These are phyloP conservation scores for Ilex aquifolium DNA, from an alignment of 257 asterid species.

Conservation along the genomic window DNA sequence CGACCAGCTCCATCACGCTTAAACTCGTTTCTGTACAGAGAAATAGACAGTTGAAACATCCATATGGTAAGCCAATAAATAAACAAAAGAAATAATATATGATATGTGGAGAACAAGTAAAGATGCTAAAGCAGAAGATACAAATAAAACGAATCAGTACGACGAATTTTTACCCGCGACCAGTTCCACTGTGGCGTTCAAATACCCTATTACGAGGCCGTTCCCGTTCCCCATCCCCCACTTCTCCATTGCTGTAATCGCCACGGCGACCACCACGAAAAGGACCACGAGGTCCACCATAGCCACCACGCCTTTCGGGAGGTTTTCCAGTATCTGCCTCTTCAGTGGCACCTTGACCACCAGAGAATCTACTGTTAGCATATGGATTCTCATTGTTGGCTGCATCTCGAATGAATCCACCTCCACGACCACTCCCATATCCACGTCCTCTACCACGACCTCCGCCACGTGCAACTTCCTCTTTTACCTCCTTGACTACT, in stretches of 20 bases:
- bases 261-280: constrained; percentile 64
- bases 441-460: constrained; percentile 76
- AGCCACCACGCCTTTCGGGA: constrained; percentile 63
- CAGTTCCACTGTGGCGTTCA: constrained; percentile 78
- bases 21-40: constrained; percentile 42
- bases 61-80: not conserved
- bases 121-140: not conserved
- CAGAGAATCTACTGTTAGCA: constrained; percentile 47
- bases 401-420: constrained; percentile 54
- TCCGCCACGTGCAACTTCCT: constrained; percentile 51
- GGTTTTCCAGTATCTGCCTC: constrained; percentile 43
- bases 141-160: not conserved
- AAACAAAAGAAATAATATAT: too few relatives aligned
- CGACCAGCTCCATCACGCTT: constrained; percentile 78
- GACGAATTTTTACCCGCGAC: constrained; percentile 47
- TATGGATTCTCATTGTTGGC: constrained; percentile 29
- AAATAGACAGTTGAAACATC: not conserved
- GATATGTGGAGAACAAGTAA: too few relatives aligned
- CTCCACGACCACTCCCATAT: constrained; percentile 54
- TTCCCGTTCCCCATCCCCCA: constrained; percentile 41
- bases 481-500: constrained; percentile 59
- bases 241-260: constrained; percentile 68
- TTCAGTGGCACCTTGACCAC: constrained; percentile 40
- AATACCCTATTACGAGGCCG: constrained; percentile 62
- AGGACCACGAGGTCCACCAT: constrained; percentile 58